phyloP scores from a whole-genome alignment of 225 moss, liverwort and hornwort species.

The Polytrichum commune region DNA sequence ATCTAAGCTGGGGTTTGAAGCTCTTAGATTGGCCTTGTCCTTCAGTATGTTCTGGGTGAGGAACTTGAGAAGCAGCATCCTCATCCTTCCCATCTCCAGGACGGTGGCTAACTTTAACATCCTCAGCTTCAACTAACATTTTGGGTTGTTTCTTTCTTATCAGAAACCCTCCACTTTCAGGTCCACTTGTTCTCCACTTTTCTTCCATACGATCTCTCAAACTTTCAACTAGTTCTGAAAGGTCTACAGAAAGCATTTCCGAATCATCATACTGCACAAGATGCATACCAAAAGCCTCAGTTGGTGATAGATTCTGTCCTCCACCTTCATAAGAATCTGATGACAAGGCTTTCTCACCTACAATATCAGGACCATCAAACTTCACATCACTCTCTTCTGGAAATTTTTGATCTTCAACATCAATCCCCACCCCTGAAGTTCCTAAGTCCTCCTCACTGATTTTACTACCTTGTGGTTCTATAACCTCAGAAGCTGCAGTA shows the following conservation, averaged over 20 bases:
- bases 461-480: neutral
- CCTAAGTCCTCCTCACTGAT: too few relatives aligned
- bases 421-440: too few relatives aligned
- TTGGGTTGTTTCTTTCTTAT: neutral
- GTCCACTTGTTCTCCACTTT: neutral
- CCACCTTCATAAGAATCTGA: neutral
- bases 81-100: slow-evolving; percentile 1
- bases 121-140: neutral
- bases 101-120: neutral
- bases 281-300: neutral
- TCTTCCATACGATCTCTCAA: neutral
- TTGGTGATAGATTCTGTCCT: neutral
- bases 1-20: neutral
- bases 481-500: neutral
- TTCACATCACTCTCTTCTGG: neutral
- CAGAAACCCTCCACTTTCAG: neutral
- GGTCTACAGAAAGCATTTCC: neutral
- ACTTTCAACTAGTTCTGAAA: neutral
- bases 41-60: neutral
- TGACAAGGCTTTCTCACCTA: too few relatives aligned
- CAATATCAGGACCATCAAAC: neutral
- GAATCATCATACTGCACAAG: neutral
- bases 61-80: neutral
- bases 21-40: neutral
- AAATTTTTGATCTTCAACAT: neutral